Evolutionary conservation across 2,329 filamentous ascomycete species (phyloP).

Genomic region (Xylariaceae sp.): DNA sequence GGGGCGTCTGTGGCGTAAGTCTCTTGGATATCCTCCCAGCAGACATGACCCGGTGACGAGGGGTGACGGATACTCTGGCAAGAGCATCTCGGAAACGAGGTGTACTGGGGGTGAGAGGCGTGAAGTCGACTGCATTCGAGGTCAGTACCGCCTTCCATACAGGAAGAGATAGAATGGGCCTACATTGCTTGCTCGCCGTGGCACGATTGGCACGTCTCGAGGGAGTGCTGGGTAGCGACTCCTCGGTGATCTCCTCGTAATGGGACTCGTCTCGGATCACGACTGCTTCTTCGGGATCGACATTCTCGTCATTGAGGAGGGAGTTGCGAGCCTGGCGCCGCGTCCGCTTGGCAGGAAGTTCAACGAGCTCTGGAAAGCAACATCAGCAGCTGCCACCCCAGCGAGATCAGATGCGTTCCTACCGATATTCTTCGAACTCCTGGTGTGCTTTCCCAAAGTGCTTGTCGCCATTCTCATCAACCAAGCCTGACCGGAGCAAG

Average conservation of each 20-base stretch:
- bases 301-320: slow-evolving; percentile 59
- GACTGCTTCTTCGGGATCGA: slow-evolving; percentile 43
- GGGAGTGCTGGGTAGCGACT: slow-evolving; percentile 16
- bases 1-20: slow-evolving; percentile 67
- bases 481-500: no score
- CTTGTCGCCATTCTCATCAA: slow-evolving; percentile 22
- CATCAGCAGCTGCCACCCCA: slow-evolving; percentile 13
- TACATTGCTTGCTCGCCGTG: slow-evolving; percentile 13
- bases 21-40: slow-evolving; percentile 69
- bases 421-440: slow-evolving; percentile 29
- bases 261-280: slow-evolving; percentile 29
- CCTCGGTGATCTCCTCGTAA: slow-evolving; percentile 31
- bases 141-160: slow-evolving; percentile 4
- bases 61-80: slow-evolving; percentile 65
- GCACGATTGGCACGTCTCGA: slow-evolving; percentile 10
- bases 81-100: slow-evolving; percentile 75
- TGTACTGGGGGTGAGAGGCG: slow-evolving; percentile 61
- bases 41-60: slow-evolving; percentile 75
- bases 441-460: slow-evolving; percentile 39
- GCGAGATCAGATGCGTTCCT: slow-evolving; percentile 15
- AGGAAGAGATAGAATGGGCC: neutral
- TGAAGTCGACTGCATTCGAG: slow-evolving; percentile 26
- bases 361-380: slow-evolving; percentile 15
- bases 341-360: slow-evolving; percentile 37
- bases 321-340: slow-evolving; percentile 35